These are phyloP conservation scores for Aspergillus heteromorphus DNA, from an alignment of 495 filamentous ascomycete genomes.

Conservation along the genomic window DNA sequence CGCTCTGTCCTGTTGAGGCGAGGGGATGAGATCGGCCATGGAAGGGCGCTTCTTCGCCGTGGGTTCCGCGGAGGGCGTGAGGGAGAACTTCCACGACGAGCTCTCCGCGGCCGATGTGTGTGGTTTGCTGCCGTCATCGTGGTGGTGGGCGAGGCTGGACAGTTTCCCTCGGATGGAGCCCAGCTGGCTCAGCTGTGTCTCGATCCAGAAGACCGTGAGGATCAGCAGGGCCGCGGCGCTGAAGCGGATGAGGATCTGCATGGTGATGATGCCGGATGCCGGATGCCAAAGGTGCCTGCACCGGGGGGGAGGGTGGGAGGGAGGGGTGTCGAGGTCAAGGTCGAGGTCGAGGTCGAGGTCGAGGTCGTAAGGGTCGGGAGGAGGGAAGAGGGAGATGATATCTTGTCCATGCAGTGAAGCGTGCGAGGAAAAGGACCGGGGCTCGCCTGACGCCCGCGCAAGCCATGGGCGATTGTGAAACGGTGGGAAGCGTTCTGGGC, in stretches of 20 bases:
- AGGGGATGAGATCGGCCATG: neutral
- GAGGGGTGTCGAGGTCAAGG: no score
- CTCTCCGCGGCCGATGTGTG: neutral
- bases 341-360: no score
- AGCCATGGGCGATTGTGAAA: no score
- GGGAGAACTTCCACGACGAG: neutral
- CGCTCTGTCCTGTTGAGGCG: neutral
- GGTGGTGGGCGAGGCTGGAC: neutral
- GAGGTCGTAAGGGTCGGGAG: no score
- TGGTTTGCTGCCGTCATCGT: neutral
- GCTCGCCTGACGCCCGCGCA: no score
- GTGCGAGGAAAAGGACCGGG: no score
- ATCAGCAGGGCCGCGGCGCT: neutral
- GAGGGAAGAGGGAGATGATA: no score
- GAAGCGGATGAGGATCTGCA: neutral
- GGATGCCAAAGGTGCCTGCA: no score
- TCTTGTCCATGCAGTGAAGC: no score
- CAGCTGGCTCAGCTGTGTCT: neutral
- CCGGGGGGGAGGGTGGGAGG: no score
- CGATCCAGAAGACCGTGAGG: neutral
- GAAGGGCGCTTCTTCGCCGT: neutral
- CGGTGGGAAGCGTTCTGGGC: no score
- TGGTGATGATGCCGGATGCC: neutral
- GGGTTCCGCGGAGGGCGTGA: neutral
- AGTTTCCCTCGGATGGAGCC: neutral